phyloP scores from a whole-genome alignment of 192 early-diverging fungal genomes.

The Tieghemiomyces parasiticus region DNA sequence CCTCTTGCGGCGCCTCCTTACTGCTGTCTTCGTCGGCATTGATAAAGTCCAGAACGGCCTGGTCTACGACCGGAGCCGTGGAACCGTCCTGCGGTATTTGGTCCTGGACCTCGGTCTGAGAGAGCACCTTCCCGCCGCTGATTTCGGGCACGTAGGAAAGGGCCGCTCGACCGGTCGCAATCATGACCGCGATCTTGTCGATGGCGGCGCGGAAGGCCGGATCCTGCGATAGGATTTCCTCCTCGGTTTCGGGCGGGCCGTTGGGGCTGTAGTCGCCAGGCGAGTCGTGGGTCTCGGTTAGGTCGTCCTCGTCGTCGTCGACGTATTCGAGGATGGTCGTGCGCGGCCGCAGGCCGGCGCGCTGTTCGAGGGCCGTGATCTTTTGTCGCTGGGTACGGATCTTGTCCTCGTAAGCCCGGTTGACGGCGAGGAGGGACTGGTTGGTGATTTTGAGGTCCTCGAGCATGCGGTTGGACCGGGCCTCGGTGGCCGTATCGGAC shows the following conservation, averaged over 20 bases:
- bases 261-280: background rate
- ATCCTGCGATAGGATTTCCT: background rate
- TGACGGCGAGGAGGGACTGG: conserved; percentile 28
- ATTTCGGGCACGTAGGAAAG: background rate
- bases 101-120: background rate
- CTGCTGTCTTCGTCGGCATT: background rate
- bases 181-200: background rate
- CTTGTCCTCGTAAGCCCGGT: conserved; percentile 25
- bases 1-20: conserved; percentile 1
- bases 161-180: background rate
- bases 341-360: conserved; percentile 14
- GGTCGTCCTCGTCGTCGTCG: background rate
- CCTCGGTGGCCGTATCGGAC: conserved; percentile 18
- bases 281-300: background rate
- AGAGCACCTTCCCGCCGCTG: conserved; percentile 2
- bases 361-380: conserved; percentile 26
- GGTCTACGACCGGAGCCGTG: background rate
- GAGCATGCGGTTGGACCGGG: conserved; percentile 29
- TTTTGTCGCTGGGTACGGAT: conserved; percentile 25
- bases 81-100: background rate
- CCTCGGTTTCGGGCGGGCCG: background rate
- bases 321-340: background rate
- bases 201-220: background rate
- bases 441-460: conserved; percentile 33
- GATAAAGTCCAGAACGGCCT: conserved; percentile 7